phyloP scores from a whole-genome alignment of 345 rosid species.

The Gossypium herbaceum region DNA sequence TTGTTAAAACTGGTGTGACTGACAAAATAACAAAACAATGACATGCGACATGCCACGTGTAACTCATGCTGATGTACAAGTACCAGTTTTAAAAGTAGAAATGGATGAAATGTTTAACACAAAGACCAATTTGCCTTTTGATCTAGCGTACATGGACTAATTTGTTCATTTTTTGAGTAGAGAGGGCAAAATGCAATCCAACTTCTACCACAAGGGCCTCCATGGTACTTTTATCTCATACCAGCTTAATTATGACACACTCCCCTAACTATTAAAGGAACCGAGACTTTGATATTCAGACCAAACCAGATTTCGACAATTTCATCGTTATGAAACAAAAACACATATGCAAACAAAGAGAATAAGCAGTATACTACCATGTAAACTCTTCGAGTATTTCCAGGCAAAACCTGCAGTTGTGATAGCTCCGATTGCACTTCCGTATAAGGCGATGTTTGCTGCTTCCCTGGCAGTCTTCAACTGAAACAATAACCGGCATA shows the following conservation, averaged over 20 bases:
- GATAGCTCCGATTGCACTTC: slow-evolving; percentile 68
- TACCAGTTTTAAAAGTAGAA: no score
- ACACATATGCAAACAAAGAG: neutral
- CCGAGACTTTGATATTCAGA: neutral
- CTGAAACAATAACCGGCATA: slow-evolving; percentile 30
- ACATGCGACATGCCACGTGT: no score
- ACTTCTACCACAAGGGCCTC: no score
- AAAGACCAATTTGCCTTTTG: no score
- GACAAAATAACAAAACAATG: no score
- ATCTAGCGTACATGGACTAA: no score
- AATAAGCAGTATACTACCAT: slow-evolving; percentile 44
- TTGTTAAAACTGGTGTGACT: no score
- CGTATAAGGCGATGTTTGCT: slow-evolving; percentile 42
- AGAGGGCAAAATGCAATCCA: no score
- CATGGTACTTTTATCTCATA: no score
- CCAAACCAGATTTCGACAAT: neutral
- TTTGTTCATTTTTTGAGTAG: no score
- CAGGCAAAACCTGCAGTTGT: slow-evolving; percentile 80
- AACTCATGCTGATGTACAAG: no score
- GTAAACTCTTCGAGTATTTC: slow-evolving; percentile 84
- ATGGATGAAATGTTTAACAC: no score
- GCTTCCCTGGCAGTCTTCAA: slow-evolving; percentile 86
- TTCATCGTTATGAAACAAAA: neutral
- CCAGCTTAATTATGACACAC: neutral
- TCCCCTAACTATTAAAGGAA: neutral